Evolutionary conservation across 768 basidiomycete species (phyloP).

Genomic region (Boletus rex-veris): DNA sequence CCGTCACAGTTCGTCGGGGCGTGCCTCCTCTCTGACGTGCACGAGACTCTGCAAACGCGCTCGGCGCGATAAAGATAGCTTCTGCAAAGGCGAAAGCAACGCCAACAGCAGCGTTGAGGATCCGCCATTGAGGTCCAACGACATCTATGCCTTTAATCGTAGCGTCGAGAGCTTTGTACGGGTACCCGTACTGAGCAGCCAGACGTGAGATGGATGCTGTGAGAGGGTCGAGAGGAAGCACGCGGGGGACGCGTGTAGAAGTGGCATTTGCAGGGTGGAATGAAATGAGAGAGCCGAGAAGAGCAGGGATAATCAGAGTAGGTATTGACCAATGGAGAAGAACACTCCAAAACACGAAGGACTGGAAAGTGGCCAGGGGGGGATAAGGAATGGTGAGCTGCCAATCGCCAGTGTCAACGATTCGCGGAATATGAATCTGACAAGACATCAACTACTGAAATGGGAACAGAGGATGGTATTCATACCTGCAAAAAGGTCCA

Average conservation of each 20-base stretch:
- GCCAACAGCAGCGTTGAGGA: conserved; percentile 51
- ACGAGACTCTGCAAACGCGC: conserved; percentile 33
- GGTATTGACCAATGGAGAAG: conserved; percentile 64
- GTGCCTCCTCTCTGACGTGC: conserved; percentile 20
- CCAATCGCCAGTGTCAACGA: conserved; percentile 3
- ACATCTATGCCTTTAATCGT: conserved; percentile 45
- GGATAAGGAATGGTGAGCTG: conserved; percentile 44
- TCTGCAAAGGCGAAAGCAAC: conserved; percentile 70
- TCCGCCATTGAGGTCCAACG: conserved; percentile 52
- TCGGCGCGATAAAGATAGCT: conserved; percentile 50
- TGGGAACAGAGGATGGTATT: not conserved
- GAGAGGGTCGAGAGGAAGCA: conserved; percentile 51
- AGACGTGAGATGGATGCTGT: conserved; percentile 63
- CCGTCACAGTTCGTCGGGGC: conserved; percentile 17
- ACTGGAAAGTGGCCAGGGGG: conserved; percentile 43
- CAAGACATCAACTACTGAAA: conserved; percentile 1
- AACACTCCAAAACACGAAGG: conserved; percentile 48
- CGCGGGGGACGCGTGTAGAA: conserved; percentile 20
- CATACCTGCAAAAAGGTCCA: conserved; percentile 48
- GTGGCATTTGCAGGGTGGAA: conserved; percentile 47
- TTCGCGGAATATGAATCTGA: conserved; percentile 18
- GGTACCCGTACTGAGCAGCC: conserved; percentile 58
- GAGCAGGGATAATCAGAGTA: conserved; percentile 52
- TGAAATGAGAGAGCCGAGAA: conserved; percentile 58
- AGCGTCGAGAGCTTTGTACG: conserved; percentile 33